Conservation (phyloP, 306 rosid genomes). For the Gynostemma pentaphyllum region DNA sequence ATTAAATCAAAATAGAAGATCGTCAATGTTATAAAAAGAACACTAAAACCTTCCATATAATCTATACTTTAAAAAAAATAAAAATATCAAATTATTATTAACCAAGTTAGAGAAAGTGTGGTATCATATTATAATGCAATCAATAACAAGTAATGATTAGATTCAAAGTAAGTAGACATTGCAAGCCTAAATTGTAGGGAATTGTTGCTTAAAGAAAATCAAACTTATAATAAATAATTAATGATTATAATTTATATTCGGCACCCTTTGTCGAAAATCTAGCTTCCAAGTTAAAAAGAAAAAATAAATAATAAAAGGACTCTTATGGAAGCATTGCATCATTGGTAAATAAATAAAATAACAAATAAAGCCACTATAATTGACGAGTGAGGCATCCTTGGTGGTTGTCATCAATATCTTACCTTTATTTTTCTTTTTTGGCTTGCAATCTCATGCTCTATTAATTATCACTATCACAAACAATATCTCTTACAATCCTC, state of each 20-base stretch:
- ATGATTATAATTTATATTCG: neutral
- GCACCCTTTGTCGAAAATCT: neutral
- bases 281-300: neutral
- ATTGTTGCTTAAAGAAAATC: neutral
- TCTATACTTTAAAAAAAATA: no score
- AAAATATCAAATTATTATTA: no score
- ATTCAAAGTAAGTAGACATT: neutral
- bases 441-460: neutral
- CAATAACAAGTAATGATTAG: neutral
- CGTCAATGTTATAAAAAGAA: no score
- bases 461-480: constrained; percentile 3
- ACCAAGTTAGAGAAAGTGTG: neutral
- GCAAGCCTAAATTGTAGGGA: neutral
- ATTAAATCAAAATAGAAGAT: no score
- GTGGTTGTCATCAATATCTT: neutral
- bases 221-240: neutral
- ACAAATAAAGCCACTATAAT: constrained; percentile 1
- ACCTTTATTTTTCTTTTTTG: neutral
- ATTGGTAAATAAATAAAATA: neutral
- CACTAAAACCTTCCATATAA: no score
- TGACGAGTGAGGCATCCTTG: neutral
- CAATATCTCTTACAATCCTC: neutral
- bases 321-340: constrained; percentile 5
- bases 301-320: neutral
- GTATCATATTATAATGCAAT: no score